Evolutionary conservation across 2,329 filamentous ascomycete genomes (phyloP), one percentile per base, ranked within the genome.

Genomic region (Fusarium sp.): DNA sequence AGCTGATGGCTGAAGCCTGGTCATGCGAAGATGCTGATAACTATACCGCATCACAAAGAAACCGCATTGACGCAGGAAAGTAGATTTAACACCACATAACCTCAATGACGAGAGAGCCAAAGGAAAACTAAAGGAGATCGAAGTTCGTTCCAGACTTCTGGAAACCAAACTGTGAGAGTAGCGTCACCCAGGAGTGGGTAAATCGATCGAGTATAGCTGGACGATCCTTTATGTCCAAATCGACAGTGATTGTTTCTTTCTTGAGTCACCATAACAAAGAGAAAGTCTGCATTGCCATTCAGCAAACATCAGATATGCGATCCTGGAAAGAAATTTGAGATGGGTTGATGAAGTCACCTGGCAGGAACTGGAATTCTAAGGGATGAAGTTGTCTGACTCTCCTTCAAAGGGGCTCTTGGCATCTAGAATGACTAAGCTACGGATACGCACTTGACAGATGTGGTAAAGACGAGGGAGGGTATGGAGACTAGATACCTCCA

Each of bases 291-390:
- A 21, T 25, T 48, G 30, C 25, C 27, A 18, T 42, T 20, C 28
- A 43, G 20, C 28, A 40, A 43, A 25, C 14, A 28, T 40, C 34
- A 49, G 25, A 41, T 14, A 50, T 58, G 49, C 32, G 34, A 40
- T 37, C 25, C n/a, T 50, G 37, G 20, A 55, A 12, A 30, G 41
- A 20, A 59, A 56, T 55, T 54, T 30, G 53, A 55, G 41, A 55
- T 56, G 40, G 49, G 47, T 50, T 21, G 53, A 63, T 63, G 59
- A 67, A 71, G 50, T 68, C 57, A 67, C 59, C 42, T 25, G 60
- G 50, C 21, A 63, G 45, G 63, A 55, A 63, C 55, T 75, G 64
- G 63, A 73, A 75, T 74, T 64, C 55, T 46, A 75, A 75, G 70
- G 72, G 73, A 70, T 72, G 68, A 73, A 30, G 63, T 69, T 72